These are phyloP conservation scores for Macrolepiota dolichaula DNA, from an alignment of 768 basidiomycete species.

Conservation along the genomic window DNA sequence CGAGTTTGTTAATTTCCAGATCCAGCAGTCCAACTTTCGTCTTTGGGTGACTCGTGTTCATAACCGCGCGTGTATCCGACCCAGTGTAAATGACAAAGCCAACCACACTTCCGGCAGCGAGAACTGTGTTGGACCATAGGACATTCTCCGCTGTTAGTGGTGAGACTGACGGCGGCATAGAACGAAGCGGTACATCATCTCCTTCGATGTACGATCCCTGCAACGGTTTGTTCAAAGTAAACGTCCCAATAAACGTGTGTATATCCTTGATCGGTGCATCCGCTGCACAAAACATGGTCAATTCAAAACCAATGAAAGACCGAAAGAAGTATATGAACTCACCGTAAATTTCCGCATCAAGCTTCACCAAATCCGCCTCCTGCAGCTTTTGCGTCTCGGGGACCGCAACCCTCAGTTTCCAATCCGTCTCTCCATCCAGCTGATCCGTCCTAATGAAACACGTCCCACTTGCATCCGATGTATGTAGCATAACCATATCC, in stretches of 20 bases:
- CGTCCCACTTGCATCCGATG: constrained; percentile 85
- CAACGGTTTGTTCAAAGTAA: constrained; percentile 64
- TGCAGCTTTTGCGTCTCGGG: constrained; percentile 74
- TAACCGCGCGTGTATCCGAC: constrained; percentile 90
- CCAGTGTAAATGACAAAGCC: constrained; percentile 96
- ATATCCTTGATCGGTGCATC: constrained; percentile 97
- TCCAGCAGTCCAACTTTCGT: constrained; percentile 93
- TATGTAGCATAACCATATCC: constrained; percentile 86
- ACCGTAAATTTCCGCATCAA: constrained; percentile 93
- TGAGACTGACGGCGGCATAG: constrained; percentile 55
- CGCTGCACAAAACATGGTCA: constrained; percentile 41
- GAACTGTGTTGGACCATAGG: constrained; percentile 95
- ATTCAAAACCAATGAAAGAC: not conserved
- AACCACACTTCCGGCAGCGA: constrained; percentile 91
- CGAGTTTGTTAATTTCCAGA: constrained; percentile 90
- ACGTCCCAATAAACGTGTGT: constrained; percentile 90
- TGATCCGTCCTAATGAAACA: constrained; percentile 99
- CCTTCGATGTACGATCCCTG: constrained; percentile 21
- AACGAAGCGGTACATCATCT: constrained; percentile 34
- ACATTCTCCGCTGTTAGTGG: constrained; percentile 95
- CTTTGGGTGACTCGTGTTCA: constrained; percentile 97
- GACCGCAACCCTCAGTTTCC: constrained; percentile 93
- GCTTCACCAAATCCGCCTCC: constrained; percentile 48
- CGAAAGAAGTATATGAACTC: constrained; percentile 18
- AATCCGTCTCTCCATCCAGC: constrained; percentile 97